phyloP scores from a whole-genome alignment of 768 basidiomycete species.

The Boletus bicolor region DNA sequence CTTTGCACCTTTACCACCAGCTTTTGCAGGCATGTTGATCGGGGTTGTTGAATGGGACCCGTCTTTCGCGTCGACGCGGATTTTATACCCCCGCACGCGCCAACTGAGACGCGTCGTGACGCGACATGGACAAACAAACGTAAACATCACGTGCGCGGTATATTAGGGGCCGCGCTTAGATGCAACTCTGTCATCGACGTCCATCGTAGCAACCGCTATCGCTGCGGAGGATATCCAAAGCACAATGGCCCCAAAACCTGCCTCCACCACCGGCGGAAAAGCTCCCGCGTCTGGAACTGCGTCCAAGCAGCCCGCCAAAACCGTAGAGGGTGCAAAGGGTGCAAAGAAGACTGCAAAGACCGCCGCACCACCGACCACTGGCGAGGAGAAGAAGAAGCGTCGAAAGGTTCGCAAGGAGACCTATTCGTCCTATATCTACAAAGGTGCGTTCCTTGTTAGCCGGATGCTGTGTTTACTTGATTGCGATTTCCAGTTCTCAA shows the following conservation, averaged over 20 bases:
- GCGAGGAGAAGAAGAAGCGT: slow-evolving; percentile 84
- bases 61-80: background rate
- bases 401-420: slow-evolving; percentile 87
- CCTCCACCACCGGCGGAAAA: slow-evolving; percentile 68
- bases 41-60: background rate
- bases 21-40: slow-evolving; percentile 28
- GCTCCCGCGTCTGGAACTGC: slow-evolving; percentile 56
- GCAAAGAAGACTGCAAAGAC: slow-evolving; percentile 72
- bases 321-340: slow-evolving; percentile 55
- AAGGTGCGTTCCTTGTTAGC: slow-evolving; percentile 47
- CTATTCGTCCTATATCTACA: slow-evolving; percentile 91
- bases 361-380: slow-evolving; percentile 53
- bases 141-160: slow-evolving; percentile 31
- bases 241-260: slow-evolving; percentile 55
- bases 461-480: background rate
- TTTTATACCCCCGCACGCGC: slow-evolving; percentile 24
- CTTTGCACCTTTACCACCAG: slow-evolving; percentile 31
- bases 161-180: slow-evolving; percentile 33
- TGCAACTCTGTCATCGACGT: slow-evolving; percentile 10
- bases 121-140: slow-evolving; percentile 27
- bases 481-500: slow-evolving; percentile 64
- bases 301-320: slow-evolving; percentile 63
- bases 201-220: slow-evolving; percentile 14
- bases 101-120: slow-evolving; percentile 42
- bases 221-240: background rate